A percentile compares a stretch with the other conserved stretches of the same genome.
These are phyloP conservation scores for Pyricularia sp. DNA, from an alignment of 2,329 filamentous ascomycete genomes.

Conservation along the genomic window DNA sequence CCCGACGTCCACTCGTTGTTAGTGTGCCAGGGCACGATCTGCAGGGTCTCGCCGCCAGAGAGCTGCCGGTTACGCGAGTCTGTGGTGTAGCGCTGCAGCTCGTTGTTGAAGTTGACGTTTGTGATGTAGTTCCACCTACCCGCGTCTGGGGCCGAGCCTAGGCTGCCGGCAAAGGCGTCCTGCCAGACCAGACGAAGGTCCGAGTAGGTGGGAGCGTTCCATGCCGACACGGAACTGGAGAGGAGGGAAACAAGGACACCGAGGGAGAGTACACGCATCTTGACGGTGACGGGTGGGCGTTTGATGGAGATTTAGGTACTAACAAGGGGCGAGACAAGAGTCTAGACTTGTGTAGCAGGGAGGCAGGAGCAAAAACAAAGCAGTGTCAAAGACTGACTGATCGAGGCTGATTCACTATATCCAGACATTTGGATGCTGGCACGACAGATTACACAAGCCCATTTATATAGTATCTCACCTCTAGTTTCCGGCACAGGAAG, in stretches of 20 bases:
- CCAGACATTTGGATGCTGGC: not conserved
- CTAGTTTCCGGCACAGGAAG: not conserved
- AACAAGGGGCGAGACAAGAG: not conserved
- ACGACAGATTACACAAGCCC: not conserved
- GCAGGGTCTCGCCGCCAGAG: slow-evolving; percentile 38
- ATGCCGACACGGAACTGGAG: slow-evolving; percentile 21
- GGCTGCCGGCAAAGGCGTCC: slow-evolving; percentile 30
- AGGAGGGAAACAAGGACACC: slow-evolving; percentile 15
- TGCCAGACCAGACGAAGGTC: slow-evolving; percentile 31
- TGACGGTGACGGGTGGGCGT: not conserved
- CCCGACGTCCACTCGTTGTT: slow-evolving; percentile 37
- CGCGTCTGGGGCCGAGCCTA: slow-evolving; percentile 22
- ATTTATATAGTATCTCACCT: not conserved
- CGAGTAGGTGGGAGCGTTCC: slow-evolving; percentile 26
- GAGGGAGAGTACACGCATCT: not conserved
- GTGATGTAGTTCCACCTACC: slow-evolving; percentile 28
- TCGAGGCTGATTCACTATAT: not conserved
- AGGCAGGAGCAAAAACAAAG: not conserved
- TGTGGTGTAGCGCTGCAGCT: slow-evolving; percentile 35
- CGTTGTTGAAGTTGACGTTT: slow-evolving; percentile 29
- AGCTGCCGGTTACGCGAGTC: slow-evolving; percentile 36
- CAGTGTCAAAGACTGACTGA: not conserved
- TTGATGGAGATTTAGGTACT: not conserved
- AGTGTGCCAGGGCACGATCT: slow-evolving; percentile 34
- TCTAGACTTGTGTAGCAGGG: not conserved